Base-by-base conservation (phyloP, 2,329 filamentous ascomycete genomes). In the Ophiostoma sp. region DNA sequence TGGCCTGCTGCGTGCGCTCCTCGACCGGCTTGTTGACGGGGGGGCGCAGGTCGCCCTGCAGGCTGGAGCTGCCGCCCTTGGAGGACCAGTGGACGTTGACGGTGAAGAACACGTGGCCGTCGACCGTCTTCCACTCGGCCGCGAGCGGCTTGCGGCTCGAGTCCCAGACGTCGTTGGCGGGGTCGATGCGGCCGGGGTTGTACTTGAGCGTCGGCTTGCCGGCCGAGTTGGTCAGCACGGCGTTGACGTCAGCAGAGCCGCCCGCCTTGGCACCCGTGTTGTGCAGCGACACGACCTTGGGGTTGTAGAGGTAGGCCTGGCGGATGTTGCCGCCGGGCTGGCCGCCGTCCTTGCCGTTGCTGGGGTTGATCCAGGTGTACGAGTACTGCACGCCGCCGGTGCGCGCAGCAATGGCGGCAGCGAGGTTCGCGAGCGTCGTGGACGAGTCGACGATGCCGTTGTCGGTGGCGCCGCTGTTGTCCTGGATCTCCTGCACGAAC, bases 291-390 rank as follows among this genome's bases (percentile, higher is more conserved):
- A 92, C 75, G 3, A 85, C 76, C 18, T 82, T 79, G 0, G 87
- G 81, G 52, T 87, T 85, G 82, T 90, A 92, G 11, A 92, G 80
- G 77, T 90, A 92, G 0, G 87, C 88, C 64, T 81, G 80, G 62
- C 89, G 88, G 76, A 92, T 91, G 79, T 92, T 91, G 49, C 88
- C 88, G 14, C 89, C 89, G 1, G 87, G 85, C 70, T 85, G 78
- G 45, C 89, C 89, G 69, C 89, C 89, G 72, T 91, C 87, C 70
- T 82, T 73, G 76, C 84, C 81, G 75, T 90, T 79, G 45, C 82
- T 77, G 1, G 89, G 88, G 60, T 79, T 80, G 68, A 91, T 82
- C 71, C 87, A 83, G 41, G 82, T 79, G 74, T 83, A 91, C 55
- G 79, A 77, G 77, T 92, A 92, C 58, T 76, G 73, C 1, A 84